Evolutionary conservation across 148 eudicot genomes (phyloP), one percentile per base, ranked within the genome.

Genomic region (Chenopodium formosanum): DNA sequence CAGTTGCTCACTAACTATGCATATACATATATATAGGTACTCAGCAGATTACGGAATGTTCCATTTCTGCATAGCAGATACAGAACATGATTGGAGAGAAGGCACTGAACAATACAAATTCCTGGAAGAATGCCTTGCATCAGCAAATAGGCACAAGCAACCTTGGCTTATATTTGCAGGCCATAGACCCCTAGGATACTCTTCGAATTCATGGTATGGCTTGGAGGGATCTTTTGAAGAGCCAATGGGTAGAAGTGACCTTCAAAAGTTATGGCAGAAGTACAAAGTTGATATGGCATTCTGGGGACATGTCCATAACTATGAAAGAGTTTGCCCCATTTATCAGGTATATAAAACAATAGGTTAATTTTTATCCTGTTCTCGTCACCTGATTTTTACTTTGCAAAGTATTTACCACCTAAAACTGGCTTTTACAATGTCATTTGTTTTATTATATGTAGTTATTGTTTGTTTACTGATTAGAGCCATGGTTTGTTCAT

Each of bases 91-190:
- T 75, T 91, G 93, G 94, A 87, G 94, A 72, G 92, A 85, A 80
- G 97, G 97, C 10, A 78, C 90, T 9, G 94, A 93, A 64, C 97
- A 93, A 73, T 90, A 90, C 87, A 86, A 66, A 70, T 93, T 93
- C 83, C 87, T 93, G 2, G 93, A 91, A 76, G 67, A 84, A 53
- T 91, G 97, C 74, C 83, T 91, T 37, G 94, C 97, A 73, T 88
- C 92, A n/a, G 93, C 76, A 68, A 89, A 90, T 78, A 82, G 95
- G 64, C 84, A 88, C 78, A 91, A 90, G 34, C 97, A 93, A 65
- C 97, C 97, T 1, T 93, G 97, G 95, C 73, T 93, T 64, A 89
- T 93, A n/a, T 93, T 93, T 64, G 86, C 90, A 7, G 90, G 89
- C 70, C 97, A 93, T 75, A 90, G 94, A 27, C 91, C 88, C 20